These are phyloP conservation scores for Saccharomyces hybrid DNA, from an alignment of 1,139 yeast species.

Conservation along the genomic window DNA sequence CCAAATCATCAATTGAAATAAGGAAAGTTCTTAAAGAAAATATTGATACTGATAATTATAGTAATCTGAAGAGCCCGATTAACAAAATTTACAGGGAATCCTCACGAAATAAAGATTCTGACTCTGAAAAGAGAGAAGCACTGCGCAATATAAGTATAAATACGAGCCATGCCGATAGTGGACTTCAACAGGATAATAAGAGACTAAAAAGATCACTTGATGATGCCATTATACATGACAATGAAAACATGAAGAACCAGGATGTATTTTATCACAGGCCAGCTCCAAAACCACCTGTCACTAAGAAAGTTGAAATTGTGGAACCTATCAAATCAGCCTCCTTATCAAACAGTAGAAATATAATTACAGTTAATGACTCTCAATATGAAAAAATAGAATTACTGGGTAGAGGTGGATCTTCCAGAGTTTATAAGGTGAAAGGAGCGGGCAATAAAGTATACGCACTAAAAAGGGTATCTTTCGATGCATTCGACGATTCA, in stretches of 20 bases:
- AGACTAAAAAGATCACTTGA: neutral
- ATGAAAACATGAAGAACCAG: neutral
- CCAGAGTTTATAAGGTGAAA: conserved; percentile 81
- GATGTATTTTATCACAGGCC: conserved; percentile 7
- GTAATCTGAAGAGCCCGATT: neutral
- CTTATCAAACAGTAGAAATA: conserved; percentile 13
- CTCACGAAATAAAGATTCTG: conserved; percentile 5
- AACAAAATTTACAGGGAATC: neutral
- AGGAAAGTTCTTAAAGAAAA: neutral
- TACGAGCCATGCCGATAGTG: conserved; percentile 10
- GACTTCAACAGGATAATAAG: conserved; percentile 4
- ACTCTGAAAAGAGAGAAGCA: conserved; percentile 22
- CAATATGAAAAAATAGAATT: conserved; percentile 70
- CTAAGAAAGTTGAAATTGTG: conserved; percentile 23
- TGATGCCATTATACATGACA: neutral
- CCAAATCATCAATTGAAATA: neutral
- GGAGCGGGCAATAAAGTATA: conserved; percentile 48
- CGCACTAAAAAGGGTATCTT: conserved; percentile 77
- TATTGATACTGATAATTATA: neutral
- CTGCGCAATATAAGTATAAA: conserved; percentile 26
- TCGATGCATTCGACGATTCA: conserved; percentile 71
- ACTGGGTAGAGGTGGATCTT: conserved; percentile 88
- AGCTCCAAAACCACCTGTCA: conserved; percentile 5
- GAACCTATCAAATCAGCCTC: conserved; percentile 18
- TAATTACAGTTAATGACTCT: conserved; percentile 45